A percentile compares a stretch with the other conserved stretches of the same genome.
These are phyloP conservation scores for Cryptosporidium bovis DNA, from an alignment of 169 alveolate species.

Conservation along the genomic window DNA sequence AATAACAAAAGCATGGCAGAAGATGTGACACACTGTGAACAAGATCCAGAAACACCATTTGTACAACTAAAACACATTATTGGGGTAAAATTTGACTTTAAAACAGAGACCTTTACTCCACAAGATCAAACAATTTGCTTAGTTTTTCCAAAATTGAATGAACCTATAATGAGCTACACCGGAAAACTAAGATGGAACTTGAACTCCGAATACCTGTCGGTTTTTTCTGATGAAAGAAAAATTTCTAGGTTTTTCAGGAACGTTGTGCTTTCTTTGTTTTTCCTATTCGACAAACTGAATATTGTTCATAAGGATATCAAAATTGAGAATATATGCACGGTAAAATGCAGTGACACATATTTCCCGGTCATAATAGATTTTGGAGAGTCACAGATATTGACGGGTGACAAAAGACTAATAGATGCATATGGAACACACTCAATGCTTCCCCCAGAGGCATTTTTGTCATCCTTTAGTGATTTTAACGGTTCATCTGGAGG, in stretches of 20 bases:
- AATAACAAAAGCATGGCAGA: no score
- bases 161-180: conserved; percentile 41
- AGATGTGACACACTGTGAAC: neutral
- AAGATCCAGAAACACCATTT: neutral
- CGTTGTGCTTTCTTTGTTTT: conserved; percentile 5
- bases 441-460: conserved; percentile 62
- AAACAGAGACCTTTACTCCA: conserved; percentile 19
- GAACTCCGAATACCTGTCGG: conserved; percentile 3
- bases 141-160: conserved; percentile 29
- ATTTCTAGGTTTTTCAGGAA: conserved; percentile 22
- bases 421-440: conserved; percentile 71
- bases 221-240: conserved; percentile 6
- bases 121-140: conserved; percentile 18
- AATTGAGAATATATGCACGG: conserved; percentile 47
- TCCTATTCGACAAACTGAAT: conserved; percentile 4
- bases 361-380: conserved; percentile 42
- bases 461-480: conserved; percentile 4
- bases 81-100: conserved; percentile 51
- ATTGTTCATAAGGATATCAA: conserved; percentile 69
- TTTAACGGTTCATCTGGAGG: neutral
- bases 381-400: conserved; percentile 58
- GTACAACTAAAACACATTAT: conserved; percentile 35
- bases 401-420: conserved; percentile 1
- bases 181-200: conserved; percentile 25
- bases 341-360: neutral